phyloP scores from a whole-genome alignment of 2,329 filamentous ascomycete genomes.

The Penicillium polonicum region DNA sequence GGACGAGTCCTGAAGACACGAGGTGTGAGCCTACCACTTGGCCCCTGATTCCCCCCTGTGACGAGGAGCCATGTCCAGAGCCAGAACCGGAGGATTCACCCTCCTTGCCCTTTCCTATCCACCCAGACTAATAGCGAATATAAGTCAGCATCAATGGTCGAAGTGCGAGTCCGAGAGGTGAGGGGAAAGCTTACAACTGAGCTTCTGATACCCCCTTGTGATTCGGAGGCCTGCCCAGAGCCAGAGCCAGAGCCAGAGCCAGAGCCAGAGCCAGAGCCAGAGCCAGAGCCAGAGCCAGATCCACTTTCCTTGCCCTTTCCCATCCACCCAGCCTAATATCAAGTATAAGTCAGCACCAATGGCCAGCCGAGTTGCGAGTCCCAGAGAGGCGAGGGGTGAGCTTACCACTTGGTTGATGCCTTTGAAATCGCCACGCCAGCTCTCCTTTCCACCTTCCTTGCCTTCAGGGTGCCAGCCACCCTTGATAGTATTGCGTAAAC shows the following conservation, averaged over 20 bases:
- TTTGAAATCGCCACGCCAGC: slow-evolving; percentile 57
- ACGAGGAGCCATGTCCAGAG: not conserved
- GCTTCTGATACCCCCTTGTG: not conserved
- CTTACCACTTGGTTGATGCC: slow-evolving; percentile 58
- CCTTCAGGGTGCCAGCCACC: slow-evolving; percentile 56
- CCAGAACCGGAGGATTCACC: slow-evolving; percentile 27
- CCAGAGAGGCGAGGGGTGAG: slow-evolving; percentile 7
- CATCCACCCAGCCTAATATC: slow-evolving; percentile 56
- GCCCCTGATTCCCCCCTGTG: slow-evolving; percentile 9
- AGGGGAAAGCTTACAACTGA: slow-evolving; percentile 45
- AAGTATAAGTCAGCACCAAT: slow-evolving; percentile 15
- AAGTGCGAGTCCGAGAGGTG: slow-evolving; percentile 1
- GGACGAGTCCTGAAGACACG: slow-evolving; percentile 6
- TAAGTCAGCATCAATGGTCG: slow-evolving; percentile 17
- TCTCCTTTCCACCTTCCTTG: slow-evolving; percentile 53
- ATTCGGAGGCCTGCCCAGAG: not conserved
- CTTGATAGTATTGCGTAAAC: slow-evolving; percentile 50
- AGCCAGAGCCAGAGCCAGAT: slow-evolving; percentile 27
- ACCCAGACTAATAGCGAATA: slow-evolving; percentile 49
- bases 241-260: slow-evolving; percentile 18
- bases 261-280: slow-evolving; percentile 19
- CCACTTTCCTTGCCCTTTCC: slow-evolving; percentile 53
- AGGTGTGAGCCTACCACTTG: slow-evolving; percentile 49
- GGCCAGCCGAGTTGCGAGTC: slow-evolving; percentile 2
- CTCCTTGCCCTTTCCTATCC: slow-evolving; percentile 57